Evolutionary conservation across 1,284 basidiomycete genomes (phyloP).

Genomic region (Earliella scabrosa): DNA sequence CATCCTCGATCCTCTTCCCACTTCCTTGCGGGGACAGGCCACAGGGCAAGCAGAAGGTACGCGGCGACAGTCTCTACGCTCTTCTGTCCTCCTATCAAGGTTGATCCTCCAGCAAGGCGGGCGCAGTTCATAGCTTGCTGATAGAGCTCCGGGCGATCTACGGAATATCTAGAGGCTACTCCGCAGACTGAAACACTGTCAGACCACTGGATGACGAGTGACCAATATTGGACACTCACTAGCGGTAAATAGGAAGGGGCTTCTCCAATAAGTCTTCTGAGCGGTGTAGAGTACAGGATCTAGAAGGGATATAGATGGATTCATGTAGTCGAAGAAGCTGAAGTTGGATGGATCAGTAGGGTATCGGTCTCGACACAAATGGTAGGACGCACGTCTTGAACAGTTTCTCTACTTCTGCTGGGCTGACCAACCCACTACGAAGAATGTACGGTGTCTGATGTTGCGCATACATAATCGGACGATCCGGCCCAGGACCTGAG

Average conservation of each 20-base stretch:
- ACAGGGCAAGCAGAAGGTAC: conserved; percentile 74
- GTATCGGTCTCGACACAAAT: no score
- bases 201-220: neutral
- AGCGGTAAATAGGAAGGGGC: conserved; percentile 82
- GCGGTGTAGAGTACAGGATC: conserved; percentile 80
- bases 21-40: conserved; percentile 70
- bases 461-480: conserved; percentile 35
- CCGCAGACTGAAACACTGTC: conserved; percentile 62
- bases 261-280: conserved; percentile 71
- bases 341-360: conserved; percentile 3
- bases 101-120: conserved; percentile 71
- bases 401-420: conserved; percentile 73
- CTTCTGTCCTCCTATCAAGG: conserved; percentile 74
- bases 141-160: conserved; percentile 68
- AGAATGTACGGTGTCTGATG: conserved; percentile 73
- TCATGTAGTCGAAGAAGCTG: conserved; percentile 80
- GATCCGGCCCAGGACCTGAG: conserved; percentile 50
- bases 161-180: conserved; percentile 74
- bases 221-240: conserved; percentile 53
- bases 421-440: conserved; percentile 67
- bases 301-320: conserved; percentile 69
- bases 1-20: conserved; percentile 84
- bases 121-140: conserved; percentile 70
- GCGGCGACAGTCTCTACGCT: conserved; percentile 77
- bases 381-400: conserved; percentile 73